These are phyloP conservation scores for Phoenix dactylifera DNA, from an alignment of 176 grass and related monocot species.

Conservation along the genomic window DNA sequence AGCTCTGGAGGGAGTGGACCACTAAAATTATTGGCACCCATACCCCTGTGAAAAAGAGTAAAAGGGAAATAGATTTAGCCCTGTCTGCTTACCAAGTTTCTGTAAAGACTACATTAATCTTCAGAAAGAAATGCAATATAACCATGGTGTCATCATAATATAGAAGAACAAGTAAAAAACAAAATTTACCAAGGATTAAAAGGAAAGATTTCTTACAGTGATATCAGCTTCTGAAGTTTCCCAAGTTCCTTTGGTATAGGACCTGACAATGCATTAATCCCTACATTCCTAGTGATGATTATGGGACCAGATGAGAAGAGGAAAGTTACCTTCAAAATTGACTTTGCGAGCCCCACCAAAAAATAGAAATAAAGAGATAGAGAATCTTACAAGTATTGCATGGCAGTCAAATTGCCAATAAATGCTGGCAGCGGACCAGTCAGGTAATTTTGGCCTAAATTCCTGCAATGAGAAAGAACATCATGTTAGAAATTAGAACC, in stretches of 20 bases:
- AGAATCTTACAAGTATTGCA: slow-evolving; percentile 59
- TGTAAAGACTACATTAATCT: too few species aligned
- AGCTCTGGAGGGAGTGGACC: slow-evolving; percentile 59
- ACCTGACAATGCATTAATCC: slow-evolving; percentile 74
- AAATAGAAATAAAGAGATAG: not conserved
- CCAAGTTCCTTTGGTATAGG: slow-evolving; percentile 74
- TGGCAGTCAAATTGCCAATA: slow-evolving; percentile 43
- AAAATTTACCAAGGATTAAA: not conserved
- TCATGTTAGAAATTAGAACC: too few species aligned
- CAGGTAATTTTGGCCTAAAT: slow-evolving; percentile 48
- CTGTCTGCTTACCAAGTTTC: too few species aligned
- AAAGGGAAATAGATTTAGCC: too few species aligned
- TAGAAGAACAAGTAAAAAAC: too few species aligned
- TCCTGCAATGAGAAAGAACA: slow-evolving; percentile 22
- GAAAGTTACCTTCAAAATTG: not conserved
- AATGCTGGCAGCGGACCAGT: slow-evolving; percentile 65
- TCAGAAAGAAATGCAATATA: too few species aligned
- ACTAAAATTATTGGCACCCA: slow-evolving; percentile 58
- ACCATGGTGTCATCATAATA: too few species aligned
- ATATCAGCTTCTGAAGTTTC: slow-evolving; percentile 39
- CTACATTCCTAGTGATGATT: slow-evolving; percentile 35
- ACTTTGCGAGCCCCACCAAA: not conserved
- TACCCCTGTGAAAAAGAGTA: slow-evolving; percentile 28
- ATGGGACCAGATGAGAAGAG: slow-evolving; percentile 2
- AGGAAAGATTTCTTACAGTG: slow-evolving; percentile 35